phyloP scores from a whole-genome alignment of 2,329 filamentous ascomycete species.

The Fusarium devonianum region DNA sequence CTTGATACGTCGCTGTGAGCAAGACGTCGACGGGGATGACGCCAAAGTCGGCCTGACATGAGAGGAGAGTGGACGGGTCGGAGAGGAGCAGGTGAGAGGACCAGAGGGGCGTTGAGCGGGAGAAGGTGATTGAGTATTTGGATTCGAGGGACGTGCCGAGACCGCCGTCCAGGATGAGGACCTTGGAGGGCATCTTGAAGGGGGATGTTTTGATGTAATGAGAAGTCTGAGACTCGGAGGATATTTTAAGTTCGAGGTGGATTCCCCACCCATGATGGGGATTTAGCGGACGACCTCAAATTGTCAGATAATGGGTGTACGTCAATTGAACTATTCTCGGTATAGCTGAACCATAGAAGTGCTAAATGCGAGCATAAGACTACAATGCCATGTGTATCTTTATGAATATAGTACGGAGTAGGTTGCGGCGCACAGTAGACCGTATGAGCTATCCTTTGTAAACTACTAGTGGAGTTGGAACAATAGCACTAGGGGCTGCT shows the following conservation, averaged over 20 bases:
- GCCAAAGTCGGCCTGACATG: conserved; percentile 64
- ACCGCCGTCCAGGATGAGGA: conserved; percentile 69
- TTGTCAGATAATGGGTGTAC: too few species aligned
- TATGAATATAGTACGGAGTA: too few species aligned
- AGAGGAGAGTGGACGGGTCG: conserved; percentile 57
- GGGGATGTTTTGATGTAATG: conserved; percentile 11
- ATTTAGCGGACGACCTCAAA: conserved; percentile 31
- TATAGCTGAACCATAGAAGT: too few species aligned
- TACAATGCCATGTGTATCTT: too few species aligned
- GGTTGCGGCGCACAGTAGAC: too few species aligned
- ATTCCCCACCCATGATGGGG: conserved; percentile 20
- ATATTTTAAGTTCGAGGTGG: neutral
- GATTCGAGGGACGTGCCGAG: conserved; percentile 72
- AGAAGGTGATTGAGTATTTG: conserved; percentile 61
- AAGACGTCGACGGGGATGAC: conserved; percentile 66
- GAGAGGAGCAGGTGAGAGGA: conserved; percentile 70
- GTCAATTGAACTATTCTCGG: too few species aligned
- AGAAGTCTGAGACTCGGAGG: neutral
- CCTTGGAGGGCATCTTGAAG: conserved; percentile 38
- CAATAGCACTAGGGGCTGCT: too few species aligned
- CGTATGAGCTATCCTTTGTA: too few species aligned
- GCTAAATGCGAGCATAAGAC: too few species aligned
- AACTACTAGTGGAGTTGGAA: too few species aligned
- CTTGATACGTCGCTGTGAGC: conserved; percentile 73
- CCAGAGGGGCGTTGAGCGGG: conserved; percentile 66